Percentiles rank a stretch among this genome's conserved stretches.
phyloP scores from a whole-genome alignment of 2,329 filamentous ascomycete species.

The Onygena corvina region DNA sequence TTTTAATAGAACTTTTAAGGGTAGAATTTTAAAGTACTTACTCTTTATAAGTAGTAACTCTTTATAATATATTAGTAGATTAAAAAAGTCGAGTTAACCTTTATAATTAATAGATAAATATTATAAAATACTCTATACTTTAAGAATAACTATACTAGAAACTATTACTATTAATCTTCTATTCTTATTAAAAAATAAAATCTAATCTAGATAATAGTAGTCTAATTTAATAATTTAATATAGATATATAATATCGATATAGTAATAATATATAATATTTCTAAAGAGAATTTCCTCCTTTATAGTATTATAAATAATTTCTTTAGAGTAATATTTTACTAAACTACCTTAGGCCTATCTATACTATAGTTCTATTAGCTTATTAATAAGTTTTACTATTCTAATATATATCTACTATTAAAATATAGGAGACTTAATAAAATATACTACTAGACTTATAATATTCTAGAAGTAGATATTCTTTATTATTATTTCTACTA shows the following conservation, averaged over 20 bases:
- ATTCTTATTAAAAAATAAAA: not conserved
- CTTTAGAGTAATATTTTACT: not conserved
- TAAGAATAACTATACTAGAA: not conserved
- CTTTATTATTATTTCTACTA: not conserved
- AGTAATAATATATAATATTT: too few species aligned
- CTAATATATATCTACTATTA: not conserved
- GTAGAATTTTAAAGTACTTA: too few species aligned
- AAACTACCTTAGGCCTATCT: not conserved
- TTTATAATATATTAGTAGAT: too few species aligned
- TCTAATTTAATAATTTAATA: not conserved
- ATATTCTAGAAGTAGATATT: not conserved
- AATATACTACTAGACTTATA: not conserved
- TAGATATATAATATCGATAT: too few species aligned
- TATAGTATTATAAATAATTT: not conserved
- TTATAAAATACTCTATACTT: not conserved
- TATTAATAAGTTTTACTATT: not conserved
- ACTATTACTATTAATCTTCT: not conserved
- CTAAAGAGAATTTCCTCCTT: too few species aligned
- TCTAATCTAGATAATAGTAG: not conserved
- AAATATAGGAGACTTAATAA: not conserved
- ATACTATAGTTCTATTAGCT: not conserved
- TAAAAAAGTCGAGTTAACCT: not conserved
- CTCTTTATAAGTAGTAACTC: too few species aligned
- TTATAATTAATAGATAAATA: not conserved
- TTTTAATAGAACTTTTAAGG: too few species aligned